These are phyloP conservation scores for Drosera capensis DNA, from an alignment of 148 eudicot species.

Conservation along the genomic window DNA sequence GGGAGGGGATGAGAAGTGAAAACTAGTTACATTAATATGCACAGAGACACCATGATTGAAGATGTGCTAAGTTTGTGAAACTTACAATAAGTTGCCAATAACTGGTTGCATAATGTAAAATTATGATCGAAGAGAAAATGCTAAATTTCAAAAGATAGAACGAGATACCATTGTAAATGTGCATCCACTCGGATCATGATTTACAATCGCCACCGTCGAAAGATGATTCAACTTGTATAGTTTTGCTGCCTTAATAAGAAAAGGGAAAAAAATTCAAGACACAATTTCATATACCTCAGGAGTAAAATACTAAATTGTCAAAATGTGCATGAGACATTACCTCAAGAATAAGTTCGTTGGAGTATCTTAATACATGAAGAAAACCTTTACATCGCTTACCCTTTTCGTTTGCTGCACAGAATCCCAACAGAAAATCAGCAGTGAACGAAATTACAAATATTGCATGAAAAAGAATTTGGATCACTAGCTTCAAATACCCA, in stretches of 20 bases:
- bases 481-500: no score
- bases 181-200: conserved; percentile 81
- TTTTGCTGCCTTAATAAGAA: conserved; percentile 59
- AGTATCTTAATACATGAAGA: conserved; percentile 80
- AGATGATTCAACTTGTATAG: conserved; percentile 87
- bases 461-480: no score
- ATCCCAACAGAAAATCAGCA: neutral
- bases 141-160: conserved; percentile 6
- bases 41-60: no score
- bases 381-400: conserved; percentile 60
- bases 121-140: neutral
- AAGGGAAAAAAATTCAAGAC: conserved; percentile 4
- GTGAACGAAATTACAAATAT: no score
- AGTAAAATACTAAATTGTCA: no score
- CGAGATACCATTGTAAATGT: conserved; percentile 66
- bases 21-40: no score
- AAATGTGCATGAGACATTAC: no score
- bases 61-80: no score
- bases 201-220: conserved; percentile 79
- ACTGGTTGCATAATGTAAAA: no score
- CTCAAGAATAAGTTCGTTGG: conserved; percentile 89
- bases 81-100: no score
- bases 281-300: no score
- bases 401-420: conserved; percentile 52
- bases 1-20: no score